These are phyloP conservation scores for Podila epigama DNA, from an alignment of 192 early-diverging fungal species.

Conservation along the genomic window DNA sequence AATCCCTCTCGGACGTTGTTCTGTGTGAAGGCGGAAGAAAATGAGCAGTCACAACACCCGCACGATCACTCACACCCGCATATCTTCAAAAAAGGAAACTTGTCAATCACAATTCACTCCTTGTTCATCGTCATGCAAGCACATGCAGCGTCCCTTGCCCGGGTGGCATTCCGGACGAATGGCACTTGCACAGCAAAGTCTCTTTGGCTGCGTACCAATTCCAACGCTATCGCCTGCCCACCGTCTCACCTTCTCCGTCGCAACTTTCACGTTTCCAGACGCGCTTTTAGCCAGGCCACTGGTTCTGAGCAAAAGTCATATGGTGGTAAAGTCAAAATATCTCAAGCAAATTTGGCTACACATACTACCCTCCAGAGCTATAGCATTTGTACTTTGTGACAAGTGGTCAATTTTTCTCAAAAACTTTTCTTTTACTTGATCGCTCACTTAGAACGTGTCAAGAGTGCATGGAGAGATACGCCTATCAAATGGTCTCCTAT, in stretches of 20 bases:
- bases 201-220: too few species aligned
- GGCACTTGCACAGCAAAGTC: neutral
- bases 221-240: neutral
- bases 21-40: neutral
- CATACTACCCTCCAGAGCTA: too few species aligned
- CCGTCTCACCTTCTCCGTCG: slow-evolving; percentile 14
- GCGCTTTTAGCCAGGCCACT: slow-evolving; percentile 4
- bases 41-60: neutral
- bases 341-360: too few species aligned
- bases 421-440: neutral
- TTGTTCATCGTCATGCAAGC: slow-evolving; percentile 5
- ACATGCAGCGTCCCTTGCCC: slow-evolving; percentile 7
- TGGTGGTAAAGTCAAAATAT: slow-evolving; percentile 21
- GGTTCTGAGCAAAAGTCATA: slow-evolving; percentile 14
- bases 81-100: neutral
- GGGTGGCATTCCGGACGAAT: slow-evolving; percentile 11
- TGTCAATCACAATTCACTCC: neutral
- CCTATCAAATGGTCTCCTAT: slow-evolving; percentile 75
- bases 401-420: neutral
- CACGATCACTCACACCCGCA: neutral
- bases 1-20: neutral
- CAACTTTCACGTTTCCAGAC: slow-evolving; percentile 31
- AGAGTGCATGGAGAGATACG: slow-evolving; percentile 56
- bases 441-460: slow-evolving; percentile 49
- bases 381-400: too few species aligned